Evolutionary conservation across 2,329 filamentous ascomycete genomes (phyloP).

Genomic region (Aspergillus sp.): DNA sequence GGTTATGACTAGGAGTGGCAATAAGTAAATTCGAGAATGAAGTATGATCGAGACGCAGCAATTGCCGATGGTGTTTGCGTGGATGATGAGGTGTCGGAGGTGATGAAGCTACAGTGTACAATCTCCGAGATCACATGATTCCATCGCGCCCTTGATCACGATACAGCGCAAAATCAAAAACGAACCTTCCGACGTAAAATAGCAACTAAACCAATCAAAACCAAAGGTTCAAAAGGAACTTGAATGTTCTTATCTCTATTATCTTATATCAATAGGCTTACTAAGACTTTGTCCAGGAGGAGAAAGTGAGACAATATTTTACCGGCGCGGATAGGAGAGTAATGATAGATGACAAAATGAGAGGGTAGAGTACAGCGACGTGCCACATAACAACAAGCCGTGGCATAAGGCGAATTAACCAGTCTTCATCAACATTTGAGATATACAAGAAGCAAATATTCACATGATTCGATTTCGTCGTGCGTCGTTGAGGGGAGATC

Average conservation of each 20-base stretch:
- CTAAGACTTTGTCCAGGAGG: background rate
- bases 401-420: too few relatives aligned
- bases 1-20: background rate
- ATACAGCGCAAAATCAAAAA: too few relatives aligned
- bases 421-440: too few relatives aligned
- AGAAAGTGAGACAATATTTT: background rate
- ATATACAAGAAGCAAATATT: background rate
- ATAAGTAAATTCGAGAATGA: background rate
- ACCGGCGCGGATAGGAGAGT: background rate
- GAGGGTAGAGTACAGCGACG: background rate
- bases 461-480: background rate
- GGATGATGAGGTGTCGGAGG: background rate
- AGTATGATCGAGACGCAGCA: background rate
- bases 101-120: background rate
- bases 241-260: background rate
- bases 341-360: background rate
- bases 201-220: too few relatives aligned
- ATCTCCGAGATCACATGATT: background rate
- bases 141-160: too few relatives aligned
- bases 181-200: too few relatives aligned
- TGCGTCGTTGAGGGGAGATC: background rate
- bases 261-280: background rate
- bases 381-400: too few relatives aligned
- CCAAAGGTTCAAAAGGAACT: background rate
- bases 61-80: background rate